These are phyloP conservation scores for Clarireedia monteithiana DNA, from an alignment of 2,329 filamentous ascomycete species.

Conservation along the genomic window DNA sequence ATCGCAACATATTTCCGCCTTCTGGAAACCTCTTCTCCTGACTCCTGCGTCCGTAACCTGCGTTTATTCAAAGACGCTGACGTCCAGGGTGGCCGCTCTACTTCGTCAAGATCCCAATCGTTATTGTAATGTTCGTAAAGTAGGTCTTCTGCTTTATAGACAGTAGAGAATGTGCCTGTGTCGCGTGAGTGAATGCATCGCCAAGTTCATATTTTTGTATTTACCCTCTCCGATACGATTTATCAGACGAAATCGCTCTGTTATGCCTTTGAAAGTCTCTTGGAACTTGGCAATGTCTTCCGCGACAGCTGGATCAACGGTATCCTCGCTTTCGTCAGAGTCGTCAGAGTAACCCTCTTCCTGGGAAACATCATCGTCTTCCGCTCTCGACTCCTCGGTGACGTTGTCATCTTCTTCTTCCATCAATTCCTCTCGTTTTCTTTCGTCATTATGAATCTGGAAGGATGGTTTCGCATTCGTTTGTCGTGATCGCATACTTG, in stretches of 20 bases:
- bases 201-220: slow-evolving; percentile 9
- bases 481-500: slow-evolving; percentile 22
- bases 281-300: slow-evolving; percentile 86
- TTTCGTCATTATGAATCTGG: slow-evolving; percentile 32
- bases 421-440: slow-evolving; percentile 27
- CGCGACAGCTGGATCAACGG: slow-evolving; percentile 60
- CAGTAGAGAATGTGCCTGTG: slow-evolving; percentile 90
- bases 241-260: slow-evolving; percentile 77
- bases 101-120: slow-evolving; percentile 70
- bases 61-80: slow-evolving; percentile 57
- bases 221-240: slow-evolving; percentile 95
- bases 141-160: slow-evolving; percentile 96
- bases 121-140: slow-evolving; percentile 78
- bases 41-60: slow-evolving; percentile 31
- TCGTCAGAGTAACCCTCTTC: slow-evolving; percentile 38
- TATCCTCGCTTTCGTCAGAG: slow-evolving; percentile 50
- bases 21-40: slow-evolving; percentile 25
- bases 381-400: slow-evolving; percentile 23
- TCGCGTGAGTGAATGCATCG: slow-evolving; percentile 13
- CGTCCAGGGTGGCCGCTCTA: slow-evolving; percentile 58
- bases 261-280: slow-evolving; percentile 75
- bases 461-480: slow-evolving; percentile 30
- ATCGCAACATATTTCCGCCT: slow-evolving; percentile 76
- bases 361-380: slow-evolving; percentile 21
- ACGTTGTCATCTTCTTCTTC: slow-evolving; percentile 32